Evolutionary conservation across 208 protist species (phyloP), one percentile per base, ranked within the genome.

Genomic region (Acanthamoeba healyi): DNA sequence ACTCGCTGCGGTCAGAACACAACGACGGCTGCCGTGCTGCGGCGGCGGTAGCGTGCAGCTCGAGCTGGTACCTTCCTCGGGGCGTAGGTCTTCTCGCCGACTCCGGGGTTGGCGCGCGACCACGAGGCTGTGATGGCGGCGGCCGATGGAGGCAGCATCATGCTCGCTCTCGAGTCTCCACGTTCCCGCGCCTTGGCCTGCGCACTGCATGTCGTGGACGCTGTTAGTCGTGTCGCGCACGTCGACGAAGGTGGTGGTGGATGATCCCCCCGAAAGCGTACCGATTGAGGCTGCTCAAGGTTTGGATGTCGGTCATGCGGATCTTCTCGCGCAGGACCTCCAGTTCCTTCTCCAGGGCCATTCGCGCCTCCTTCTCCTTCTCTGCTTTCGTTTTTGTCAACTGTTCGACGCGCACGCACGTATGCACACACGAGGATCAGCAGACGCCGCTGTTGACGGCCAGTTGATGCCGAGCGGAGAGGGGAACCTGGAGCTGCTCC

Each of bases 241-340:
- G 54, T 61, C 15, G 54, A 61, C 54, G 54, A 61, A 61, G 54
- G 22, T 61, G n/a, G n/a, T n/a, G n/a, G n/a, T n/a, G n/a, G n/a
- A n/a, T n/a, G n/a, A n/a, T n/a, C n/a, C n/a, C n/a, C n/a, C n/a
- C n/a, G 63, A 26, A 14, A 38, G 29, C 63, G 32, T 88, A 88
- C 79, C 79, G 42, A 40, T 7, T 40, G 46, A 88, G 79, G 34
- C 46, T 88, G 79, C 51, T 88, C 34, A 65, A 58, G 46, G 79
- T 88, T 24, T 88, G 79, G 9, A 88, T 63, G 22, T 88, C 79
- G 51, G 79, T 88, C 79, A 88, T 63, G 42, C 51, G 42, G 19
- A 88, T 88, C 79, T 88, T 88, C 34, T 88, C 79, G 29, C 42
- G 32, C 32, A 92, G 86, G 38, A 24, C 86, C 22, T 92, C 86